Evolutionary conservation across 192 early-diverging fungal genomes (phyloP).

Genomic region (Coemansia sp.): DNA sequence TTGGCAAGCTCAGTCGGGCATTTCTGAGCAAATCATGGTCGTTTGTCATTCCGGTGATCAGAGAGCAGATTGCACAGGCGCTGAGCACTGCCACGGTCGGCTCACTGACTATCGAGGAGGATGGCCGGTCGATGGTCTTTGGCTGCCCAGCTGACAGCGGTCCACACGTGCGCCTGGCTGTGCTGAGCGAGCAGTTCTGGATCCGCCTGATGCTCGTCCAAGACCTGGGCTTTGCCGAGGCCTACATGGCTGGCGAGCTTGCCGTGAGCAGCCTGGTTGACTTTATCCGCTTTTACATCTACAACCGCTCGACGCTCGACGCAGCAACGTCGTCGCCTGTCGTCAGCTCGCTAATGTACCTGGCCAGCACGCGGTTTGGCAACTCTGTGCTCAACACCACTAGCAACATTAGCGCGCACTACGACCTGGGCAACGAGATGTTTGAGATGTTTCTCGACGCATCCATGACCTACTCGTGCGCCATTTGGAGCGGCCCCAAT

Average conservation of each 20-base stretch:
- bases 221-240: slow-evolving; percentile 69
- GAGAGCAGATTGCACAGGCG: slow-evolving; percentile 30
- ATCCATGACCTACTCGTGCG: slow-evolving; percentile 75
- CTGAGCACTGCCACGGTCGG: slow-evolving; percentile 38
- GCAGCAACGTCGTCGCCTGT: slow-evolving; percentile 55
- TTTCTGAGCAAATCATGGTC: slow-evolving; percentile 13
- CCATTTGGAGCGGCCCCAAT: slow-evolving; percentile 60
- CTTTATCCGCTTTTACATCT: slow-evolving; percentile 65
- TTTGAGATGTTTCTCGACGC: slow-evolving; percentile 69
- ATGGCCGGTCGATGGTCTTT: slow-evolving; percentile 41
- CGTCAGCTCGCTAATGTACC: slow-evolving; percentile 58
- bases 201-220: slow-evolving; percentile 56
- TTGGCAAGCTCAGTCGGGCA: slow-evolving; percentile 11
- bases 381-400: slow-evolving; percentile 66
- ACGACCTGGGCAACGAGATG: slow-evolving; percentile 78
- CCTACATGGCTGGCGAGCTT: slow-evolving; percentile 72
- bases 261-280: slow-evolving; percentile 58
- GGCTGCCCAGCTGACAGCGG: slow-evolving; percentile 41
- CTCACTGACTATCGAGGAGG: slow-evolving; percentile 45
- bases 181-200: slow-evolving; percentile 67
- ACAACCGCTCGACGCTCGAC: slow-evolving; percentile 56
- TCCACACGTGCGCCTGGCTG: slow-evolving; percentile 47
- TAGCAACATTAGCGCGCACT: slow-evolving; percentile 71
- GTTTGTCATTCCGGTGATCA: slow-evolving; percentile 23
- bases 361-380: slow-evolving; percentile 61